These are phyloP conservation scores for Wickerhamomyces rabaulensis DNA, from an alignment of 805 yeast genomes.

Conservation along the genomic window DNA sequence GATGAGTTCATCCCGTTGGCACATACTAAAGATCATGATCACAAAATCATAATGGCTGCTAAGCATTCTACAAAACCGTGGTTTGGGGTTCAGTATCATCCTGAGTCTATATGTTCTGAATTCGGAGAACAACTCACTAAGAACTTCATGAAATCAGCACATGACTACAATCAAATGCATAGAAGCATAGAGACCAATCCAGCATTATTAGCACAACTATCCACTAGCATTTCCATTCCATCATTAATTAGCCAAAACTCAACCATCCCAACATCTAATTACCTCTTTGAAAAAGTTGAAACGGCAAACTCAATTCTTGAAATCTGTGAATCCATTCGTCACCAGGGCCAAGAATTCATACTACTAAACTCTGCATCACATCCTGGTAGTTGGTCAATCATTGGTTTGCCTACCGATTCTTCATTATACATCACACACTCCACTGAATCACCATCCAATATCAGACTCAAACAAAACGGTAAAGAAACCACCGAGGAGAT, in stretches of 20 bases:
- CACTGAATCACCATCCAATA: conserved; percentile 29
- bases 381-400: conserved; percentile 86
- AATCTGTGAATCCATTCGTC: conserved; percentile 44
- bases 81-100: conserved; percentile 96
- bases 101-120: conserved; percentile 85
- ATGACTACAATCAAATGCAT: conserved; percentile 17
- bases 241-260: conserved; percentile 11
- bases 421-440: conserved; percentile 57
- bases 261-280: neutral
- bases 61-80: conserved; percentile 57
- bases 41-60: conserved; percentile 72
- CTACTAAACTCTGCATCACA: conserved; percentile 71
- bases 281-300: conserved; percentile 1
- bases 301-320: conserved; percentile 30
- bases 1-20: conserved; percentile 54
- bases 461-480: conserved; percentile 3
- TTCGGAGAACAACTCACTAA: conserved; percentile 53
- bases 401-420: conserved; percentile 56
- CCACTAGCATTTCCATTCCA: conserved; percentile 8
- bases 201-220: conserved; percentile 5
- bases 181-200: conserved; percentile 17
- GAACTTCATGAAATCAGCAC: conserved; percentile 44
- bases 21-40: conserved; percentile 34
- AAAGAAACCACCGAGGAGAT: neutral
- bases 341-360: conserved; percentile 40